Evolutionary conservation across 108 stramenopile species (phyloP).

Genomic region (Nitzschia sp.): DNA sequence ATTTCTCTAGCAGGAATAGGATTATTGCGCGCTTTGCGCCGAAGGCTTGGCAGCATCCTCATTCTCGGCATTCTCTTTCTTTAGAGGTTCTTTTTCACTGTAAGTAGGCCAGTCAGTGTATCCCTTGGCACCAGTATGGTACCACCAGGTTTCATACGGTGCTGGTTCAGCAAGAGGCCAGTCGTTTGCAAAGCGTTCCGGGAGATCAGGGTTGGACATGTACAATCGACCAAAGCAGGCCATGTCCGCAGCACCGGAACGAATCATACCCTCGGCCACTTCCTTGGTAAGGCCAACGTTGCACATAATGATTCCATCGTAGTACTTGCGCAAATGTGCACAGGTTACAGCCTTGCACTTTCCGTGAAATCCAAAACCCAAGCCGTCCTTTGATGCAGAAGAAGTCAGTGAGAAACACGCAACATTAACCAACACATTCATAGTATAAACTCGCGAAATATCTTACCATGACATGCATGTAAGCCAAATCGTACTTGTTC

Average conservation of each 20-base stretch:
- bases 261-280: constrained; percentile 58
- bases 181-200: constrained; percentile 55
- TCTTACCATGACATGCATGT: constrained; percentile 77
- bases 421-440: too few species aligned
- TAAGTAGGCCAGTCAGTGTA: constrained; percentile 72
- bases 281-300: constrained; percentile 70
- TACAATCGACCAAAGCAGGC: constrained; percentile 70
- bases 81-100: constrained; percentile 19
- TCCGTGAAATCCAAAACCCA: constrained; percentile 71
- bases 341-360: constrained; percentile 39
- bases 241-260: constrained; percentile 61
- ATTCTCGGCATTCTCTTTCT: constrained; percentile 1
- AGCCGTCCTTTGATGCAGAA: too few species aligned
- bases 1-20: too few species aligned
- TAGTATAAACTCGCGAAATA: too few species aligned
- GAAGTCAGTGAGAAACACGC: too few species aligned
- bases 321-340: constrained; percentile 41
- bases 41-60: neutral
- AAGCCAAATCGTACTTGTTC: constrained; percentile 55
- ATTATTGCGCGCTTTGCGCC: neutral
- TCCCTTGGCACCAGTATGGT: constrained; percentile 47
- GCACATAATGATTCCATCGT: constrained; percentile 63
- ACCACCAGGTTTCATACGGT: constrained; percentile 54
- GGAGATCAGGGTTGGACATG: constrained; percentile 83
- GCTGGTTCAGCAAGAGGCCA: constrained; percentile 47